Evolutionary conservation across 768 basidiomycete species (phyloP).

Genomic region (Multifurca ochricompacta): DNA sequence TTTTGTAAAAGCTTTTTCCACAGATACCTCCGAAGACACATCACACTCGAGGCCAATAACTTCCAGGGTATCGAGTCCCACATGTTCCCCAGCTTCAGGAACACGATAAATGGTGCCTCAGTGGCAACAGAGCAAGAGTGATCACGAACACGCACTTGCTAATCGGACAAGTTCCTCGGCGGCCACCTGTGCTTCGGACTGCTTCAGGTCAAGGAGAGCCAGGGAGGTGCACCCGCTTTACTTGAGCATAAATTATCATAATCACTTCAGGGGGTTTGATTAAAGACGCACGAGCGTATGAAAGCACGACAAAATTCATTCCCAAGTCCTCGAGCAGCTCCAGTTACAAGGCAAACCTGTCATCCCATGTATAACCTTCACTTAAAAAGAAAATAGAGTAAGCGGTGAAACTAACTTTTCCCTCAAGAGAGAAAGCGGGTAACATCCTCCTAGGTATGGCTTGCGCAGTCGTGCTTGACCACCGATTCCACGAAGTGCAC

Average conservation of each 20-base stretch:
- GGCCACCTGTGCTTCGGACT: conserved; percentile 56
- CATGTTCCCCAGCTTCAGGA: conserved; percentile 46
- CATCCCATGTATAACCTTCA: neutral
- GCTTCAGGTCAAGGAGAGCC: conserved; percentile 76
- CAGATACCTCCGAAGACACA: conserved; percentile 74
- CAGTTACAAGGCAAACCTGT: conserved; percentile 88
- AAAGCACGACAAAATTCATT: conserved; percentile 89
- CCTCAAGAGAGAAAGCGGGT: conserved; percentile 69
- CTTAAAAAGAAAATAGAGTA: neutral
- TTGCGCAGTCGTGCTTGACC: conserved; percentile 18
- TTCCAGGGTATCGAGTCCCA: conserved; percentile 48
- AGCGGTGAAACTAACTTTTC: conserved; percentile 60
- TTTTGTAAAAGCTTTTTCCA: conserved; percentile 61
- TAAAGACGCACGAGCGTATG: conserved; percentile 59
- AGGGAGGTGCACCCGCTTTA: conserved; percentile 71
- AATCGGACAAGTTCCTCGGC: conserved; percentile 56
- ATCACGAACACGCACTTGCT: conserved; percentile 39
- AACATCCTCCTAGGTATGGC: conserved; percentile 45
- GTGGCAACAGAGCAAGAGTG: conserved; percentile 11
- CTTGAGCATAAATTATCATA: neutral
- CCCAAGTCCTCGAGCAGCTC: conserved; percentile 87
- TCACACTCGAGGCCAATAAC: conserved; percentile 79
- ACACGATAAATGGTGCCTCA: conserved; percentile 25
- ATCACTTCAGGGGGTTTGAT: neutral
- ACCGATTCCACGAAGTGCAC: neutral